Base-by-base conservation (phyloP, 495 filamentous ascomycete genomes). In the Aspergillus kassunensis region DNA sequence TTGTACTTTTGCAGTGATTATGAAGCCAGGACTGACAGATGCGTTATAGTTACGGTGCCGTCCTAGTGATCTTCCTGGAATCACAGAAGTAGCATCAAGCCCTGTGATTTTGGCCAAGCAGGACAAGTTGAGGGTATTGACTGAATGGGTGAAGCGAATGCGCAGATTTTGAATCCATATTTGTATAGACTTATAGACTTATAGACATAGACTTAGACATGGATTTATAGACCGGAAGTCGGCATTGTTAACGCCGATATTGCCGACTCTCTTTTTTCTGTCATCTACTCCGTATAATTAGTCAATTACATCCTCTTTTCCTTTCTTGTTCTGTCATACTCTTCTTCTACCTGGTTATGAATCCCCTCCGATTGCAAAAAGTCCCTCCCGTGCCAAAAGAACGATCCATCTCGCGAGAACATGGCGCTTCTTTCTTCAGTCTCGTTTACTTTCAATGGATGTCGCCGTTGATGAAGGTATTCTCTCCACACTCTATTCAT, bases 391-490 rank as follows among this genome's bases (percentile, higher is more conserved):
- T 84, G 1, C 82, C 82, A 0, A 58, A 73, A 6, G 70, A 80
- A 45, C 65, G 82, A 9, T 54, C 57, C 4, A 63, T 73, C 0
- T 82, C 74, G 7, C 67, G 62, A 23, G 82, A 86, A 58, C 69
- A 82, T 61, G 63, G 66, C 4, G 81, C 81, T 6, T 62, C 64
- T 5, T 74, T 82, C 36, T 67, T 84, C 42, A 84, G 80, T 65
- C 44, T 67, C 11, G 50, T 81, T 11, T 75, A 71, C 1, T 85
- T 85, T 50, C 81, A 85, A 63, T 85, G 84, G 70, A 83, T 83
- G 63, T 63, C 58, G 15, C 80, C 85, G 3, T 77, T 89, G 51
- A 77, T 80, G 69, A 71, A 74, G 52, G 71, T 70, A 47, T 10
- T 11, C 5, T 18, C 16, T 43, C 11, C 30, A 19, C 23, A 15